phyloP scores from a whole-genome alignment of 306 rosid genomes.

The peach (Prunus persica) region Prunus_persica_NCBIv2 NC_034015.1:12538001-12538500 shows the following conservation, averaged over 20 bases:
- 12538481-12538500: too few species aligned
- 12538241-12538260: too few species aligned
- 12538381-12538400: neutral
- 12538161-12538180: neutral
- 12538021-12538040: constrained; percentile 17
- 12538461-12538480: too few species aligned
- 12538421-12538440: too few species aligned
- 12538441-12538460: too few species aligned
- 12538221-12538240: too few species aligned
- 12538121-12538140: neutral
- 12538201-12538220: neutral
- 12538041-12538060: constrained; percentile 26
- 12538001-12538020: constrained; percentile 5
- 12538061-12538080: constrained; percentile 7
- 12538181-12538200: neutral
- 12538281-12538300: neutral
- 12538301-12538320: too few species aligned
- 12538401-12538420: too few species aligned
- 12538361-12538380: neutral
- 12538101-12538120: neutral
- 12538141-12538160: neutral
- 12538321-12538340: neutral
- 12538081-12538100: neutral
- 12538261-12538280: neutral
- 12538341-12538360: neutral